phyloP scores from a whole-genome alignment of 2,329 filamentous ascomycete species.

The Fulvia fulva region DNA sequence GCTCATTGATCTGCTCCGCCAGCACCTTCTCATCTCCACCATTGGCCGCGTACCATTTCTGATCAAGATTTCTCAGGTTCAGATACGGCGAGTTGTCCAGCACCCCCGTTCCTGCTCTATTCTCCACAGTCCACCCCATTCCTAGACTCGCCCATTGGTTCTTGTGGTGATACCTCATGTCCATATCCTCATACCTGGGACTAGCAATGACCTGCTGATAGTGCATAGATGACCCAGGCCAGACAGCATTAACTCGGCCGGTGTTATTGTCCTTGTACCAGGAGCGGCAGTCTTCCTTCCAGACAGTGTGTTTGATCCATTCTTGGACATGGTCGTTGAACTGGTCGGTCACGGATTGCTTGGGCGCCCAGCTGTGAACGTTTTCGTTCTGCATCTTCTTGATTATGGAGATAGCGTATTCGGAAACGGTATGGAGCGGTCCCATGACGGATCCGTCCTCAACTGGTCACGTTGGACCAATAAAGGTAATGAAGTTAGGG shows the following conservation, averaged over 20 bases:
- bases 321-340: conserved; percentile 47
- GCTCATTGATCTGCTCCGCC: conserved; percentile 19
- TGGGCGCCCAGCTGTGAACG: conserved; percentile 32
- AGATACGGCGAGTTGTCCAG: conserved; percentile 40
- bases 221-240: conserved; percentile 50
- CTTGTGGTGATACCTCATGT: conserved; percentile 38
- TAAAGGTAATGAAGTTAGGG: conserved; percentile 28
- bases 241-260: conserved; percentile 47
- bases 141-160: conserved; percentile 43
- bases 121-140: conserved; percentile 38
- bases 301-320: conserved; percentile 49
- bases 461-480: conserved; percentile 10
- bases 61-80: conserved; percentile 40
- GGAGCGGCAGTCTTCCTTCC: conserved; percentile 43
- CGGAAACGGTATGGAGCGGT: conserved; percentile 20
- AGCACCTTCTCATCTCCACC: conserved; percentile 24
- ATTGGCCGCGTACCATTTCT: conserved; percentile 35
- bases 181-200: conserved; percentile 44
- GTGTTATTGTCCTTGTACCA: conserved; percentile 46
- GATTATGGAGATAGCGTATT: conserved; percentile 46
- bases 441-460: conserved; percentile 15
- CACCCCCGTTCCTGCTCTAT: conserved; percentile 20
- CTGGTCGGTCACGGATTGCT: conserved; percentile 34
- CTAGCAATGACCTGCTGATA: conserved; percentile 40
- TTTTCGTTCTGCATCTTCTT: conserved; percentile 8